These are phyloP conservation scores for Kondoa malvinella DNA, from an alignment of 768 basidiomycete species.

Conservation along the genomic window DNA sequence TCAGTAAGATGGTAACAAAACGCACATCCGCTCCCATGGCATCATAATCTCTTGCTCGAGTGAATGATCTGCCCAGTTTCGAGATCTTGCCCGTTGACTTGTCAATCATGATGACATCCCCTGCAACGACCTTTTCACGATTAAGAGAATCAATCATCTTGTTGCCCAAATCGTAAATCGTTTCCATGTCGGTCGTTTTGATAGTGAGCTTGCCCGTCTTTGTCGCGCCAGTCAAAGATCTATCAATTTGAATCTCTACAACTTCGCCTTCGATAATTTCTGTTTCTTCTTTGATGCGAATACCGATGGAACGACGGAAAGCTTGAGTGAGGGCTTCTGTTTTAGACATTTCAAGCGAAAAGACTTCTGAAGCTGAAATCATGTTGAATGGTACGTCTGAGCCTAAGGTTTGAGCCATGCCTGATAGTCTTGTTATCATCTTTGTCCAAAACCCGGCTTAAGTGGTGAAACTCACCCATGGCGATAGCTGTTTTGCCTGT, in stretches of 20 bases:
- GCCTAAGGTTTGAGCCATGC: slow-evolving; percentile 91
- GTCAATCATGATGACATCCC: slow-evolving; percentile 91
- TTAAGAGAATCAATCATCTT: slow-evolving; percentile 98
- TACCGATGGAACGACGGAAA: slow-evolving; percentile 86
- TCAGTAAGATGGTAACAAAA: slow-evolving; percentile 16
- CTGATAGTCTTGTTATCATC: slow-evolving; percentile 38
- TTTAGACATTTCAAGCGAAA: slow-evolving; percentile 94
- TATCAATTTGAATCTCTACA: slow-evolving; percentile 94
- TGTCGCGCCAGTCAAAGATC: slow-evolving; percentile 89
- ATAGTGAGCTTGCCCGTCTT: slow-evolving; percentile 95
- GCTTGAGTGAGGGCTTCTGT: slow-evolving; percentile 96
- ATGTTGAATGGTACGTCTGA: slow-evolving; percentile 92
- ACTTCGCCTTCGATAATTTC: slow-evolving; percentile 97
- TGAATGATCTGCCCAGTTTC: slow-evolving; percentile 88
- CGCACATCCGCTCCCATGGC: slow-evolving; percentile 97
- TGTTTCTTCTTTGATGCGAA: slow-evolving; percentile 91
- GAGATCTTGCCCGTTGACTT: slow-evolving; percentile 92
- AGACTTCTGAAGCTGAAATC: slow-evolving; percentile 95
- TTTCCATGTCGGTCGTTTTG: slow-evolving; percentile 99
- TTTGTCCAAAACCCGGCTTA: neutral
- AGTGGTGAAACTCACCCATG: slow-evolving; percentile 47
- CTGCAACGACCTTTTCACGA: slow-evolving; percentile 84
- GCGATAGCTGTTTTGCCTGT: slow-evolving; percentile 98
- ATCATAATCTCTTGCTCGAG: slow-evolving; percentile 93
- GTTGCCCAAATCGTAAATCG: slow-evolving; percentile 90